phyloP scores from a whole-genome alignment of 768 basidiomycete genomes.

The Leccinum fibrillosum region DNA sequence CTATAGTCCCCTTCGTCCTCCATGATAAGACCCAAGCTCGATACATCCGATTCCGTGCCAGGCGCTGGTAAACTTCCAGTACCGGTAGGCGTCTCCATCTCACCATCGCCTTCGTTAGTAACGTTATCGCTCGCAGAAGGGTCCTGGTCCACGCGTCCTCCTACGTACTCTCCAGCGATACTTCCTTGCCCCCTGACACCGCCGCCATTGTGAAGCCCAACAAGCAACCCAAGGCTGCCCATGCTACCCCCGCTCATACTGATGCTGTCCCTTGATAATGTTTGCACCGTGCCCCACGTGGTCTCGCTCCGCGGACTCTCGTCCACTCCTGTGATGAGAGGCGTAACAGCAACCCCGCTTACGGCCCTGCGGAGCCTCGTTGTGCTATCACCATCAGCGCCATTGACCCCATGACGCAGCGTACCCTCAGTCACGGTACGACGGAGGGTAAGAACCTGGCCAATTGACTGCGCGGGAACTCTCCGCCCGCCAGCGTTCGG shows the following conservation, averaged over 20 bases:
- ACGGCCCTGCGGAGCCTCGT: slow-evolving; percentile 4
- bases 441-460: slow-evolving; percentile 17
- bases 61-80: slow-evolving; percentile 16
- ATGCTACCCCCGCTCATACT: slow-evolving; percentile 20
- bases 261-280: slow-evolving; percentile 19
- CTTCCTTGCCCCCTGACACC: slow-evolving; percentile 26
- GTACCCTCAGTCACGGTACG: slow-evolving; percentile 19
- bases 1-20: slow-evolving; percentile 29
- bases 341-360: slow-evolving; percentile 8
- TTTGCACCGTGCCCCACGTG: slow-evolving; percentile 35
- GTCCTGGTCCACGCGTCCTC: slow-evolving; percentile 13
- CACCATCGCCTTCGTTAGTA: slow-evolving; percentile 14
- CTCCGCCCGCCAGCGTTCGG: slow-evolving; percentile 20
- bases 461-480: slow-evolving; percentile 12
- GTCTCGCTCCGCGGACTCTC: slow-evolving; percentile 34
- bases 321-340: slow-evolving; percentile 12
- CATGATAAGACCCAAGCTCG: slow-evolving; percentile 30
- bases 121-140: slow-evolving; percentile 4
- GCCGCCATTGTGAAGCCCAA: slow-evolving; percentile 33
- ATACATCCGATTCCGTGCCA: slow-evolving; percentile 16
- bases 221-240: slow-evolving; percentile 27
- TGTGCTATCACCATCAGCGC: slow-evolving; percentile 1
- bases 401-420: slow-evolving; percentile 4
- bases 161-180: slow-evolving; percentile 16
- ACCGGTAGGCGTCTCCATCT: slow-evolving; percentile 19